A percentile compares a stretch with the other conserved stretches of the same genome.
Conservation (phyloP, 805 yeast genomes). For the Komagataella pastoris region DNA sequence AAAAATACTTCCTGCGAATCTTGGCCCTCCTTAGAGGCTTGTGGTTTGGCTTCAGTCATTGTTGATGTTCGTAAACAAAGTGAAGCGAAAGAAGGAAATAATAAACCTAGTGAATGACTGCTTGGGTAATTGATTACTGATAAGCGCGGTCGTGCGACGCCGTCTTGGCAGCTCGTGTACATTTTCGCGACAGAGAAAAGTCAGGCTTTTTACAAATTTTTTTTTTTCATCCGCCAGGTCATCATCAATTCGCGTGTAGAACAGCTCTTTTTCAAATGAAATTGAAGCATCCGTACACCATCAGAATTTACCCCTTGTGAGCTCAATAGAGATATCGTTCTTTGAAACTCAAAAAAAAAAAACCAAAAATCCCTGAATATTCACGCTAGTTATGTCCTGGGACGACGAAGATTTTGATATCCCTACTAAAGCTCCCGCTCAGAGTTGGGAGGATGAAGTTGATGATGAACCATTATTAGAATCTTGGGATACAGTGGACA, state of each 20-base stretch:
- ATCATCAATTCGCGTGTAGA: not conserved
- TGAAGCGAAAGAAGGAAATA: not conserved
- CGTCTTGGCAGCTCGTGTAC: not conserved
- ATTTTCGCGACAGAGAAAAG: not conserved
- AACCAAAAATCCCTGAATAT: not conserved
- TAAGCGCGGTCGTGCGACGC: not conserved
- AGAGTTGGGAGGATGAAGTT: slow-evolving; percentile 72
- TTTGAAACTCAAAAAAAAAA: no score
- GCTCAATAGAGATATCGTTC: not conserved
- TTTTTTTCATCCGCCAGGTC: not conserved
- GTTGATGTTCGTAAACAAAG: not conserved
- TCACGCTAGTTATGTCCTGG: not conserved
- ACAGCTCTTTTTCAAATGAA: no score
- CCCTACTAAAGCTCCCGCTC: slow-evolving; percentile 37
- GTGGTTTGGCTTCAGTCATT: not conserved
- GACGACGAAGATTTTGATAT: slow-evolving; percentile 90
- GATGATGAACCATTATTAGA: slow-evolving; percentile 72
- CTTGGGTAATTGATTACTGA: not conserved
- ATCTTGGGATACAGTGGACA: slow-evolving; percentile 72
- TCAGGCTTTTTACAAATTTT: not conserved
- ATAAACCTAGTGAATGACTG: not conserved
- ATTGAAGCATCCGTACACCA: not conserved
- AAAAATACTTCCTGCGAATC: slow-evolving; percentile 19
- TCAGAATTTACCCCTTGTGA: not conserved
- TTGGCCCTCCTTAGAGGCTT: slow-evolving; percentile 9